These are phyloP conservation scores for Cladobotryum mycophilum DNA, from an alignment of 2,329 filamentous ascomycete genomes.

Conservation along the genomic window DNA sequence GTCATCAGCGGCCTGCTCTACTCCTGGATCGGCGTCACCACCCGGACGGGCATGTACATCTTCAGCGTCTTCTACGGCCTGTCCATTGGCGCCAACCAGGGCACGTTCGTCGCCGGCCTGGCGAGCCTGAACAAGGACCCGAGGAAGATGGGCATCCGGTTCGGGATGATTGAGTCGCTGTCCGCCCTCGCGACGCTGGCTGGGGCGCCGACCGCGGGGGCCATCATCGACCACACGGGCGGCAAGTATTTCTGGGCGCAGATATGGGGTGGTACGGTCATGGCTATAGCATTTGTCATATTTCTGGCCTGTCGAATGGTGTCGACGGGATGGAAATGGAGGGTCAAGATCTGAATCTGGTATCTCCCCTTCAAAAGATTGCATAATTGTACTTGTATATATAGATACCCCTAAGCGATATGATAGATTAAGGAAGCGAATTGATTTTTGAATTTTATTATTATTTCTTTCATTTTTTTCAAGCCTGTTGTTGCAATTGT, in stretches of 20 bases:
- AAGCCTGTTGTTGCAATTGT: background rate
- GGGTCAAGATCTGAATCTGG: conserved; percentile 27
- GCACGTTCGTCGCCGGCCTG: conserved; percentile 34
- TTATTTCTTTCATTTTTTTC: background rate
- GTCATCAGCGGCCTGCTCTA: conserved; percentile 43
- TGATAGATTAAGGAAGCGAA: background rate
- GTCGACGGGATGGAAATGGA: conserved; percentile 30
- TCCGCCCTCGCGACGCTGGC: conserved; percentile 37
- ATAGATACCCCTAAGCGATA: background rate
- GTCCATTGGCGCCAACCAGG: conserved; percentile 37
- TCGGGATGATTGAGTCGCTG: conserved; percentile 40
- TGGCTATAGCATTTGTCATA: conserved; percentile 27
- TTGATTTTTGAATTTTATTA: background rate
- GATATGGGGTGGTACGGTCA: conserved; percentile 39
- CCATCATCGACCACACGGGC: conserved; percentile 36
- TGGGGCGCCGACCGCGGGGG: conserved; percentile 38
- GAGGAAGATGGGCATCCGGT: conserved; percentile 38
- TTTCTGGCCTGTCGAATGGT: conserved; percentile 28
- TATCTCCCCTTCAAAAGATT: background rate
- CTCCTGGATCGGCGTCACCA: conserved; percentile 49
- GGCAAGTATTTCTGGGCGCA: conserved; percentile 39
- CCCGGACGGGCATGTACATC: conserved; percentile 33
- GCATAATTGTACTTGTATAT: background rate
- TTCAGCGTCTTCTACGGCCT: conserved; percentile 41
- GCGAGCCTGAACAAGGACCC: conserved; percentile 38